phyloP scores from a whole-genome alignment of 768 basidiomycete species.

The Boletus speciosus region DNA sequence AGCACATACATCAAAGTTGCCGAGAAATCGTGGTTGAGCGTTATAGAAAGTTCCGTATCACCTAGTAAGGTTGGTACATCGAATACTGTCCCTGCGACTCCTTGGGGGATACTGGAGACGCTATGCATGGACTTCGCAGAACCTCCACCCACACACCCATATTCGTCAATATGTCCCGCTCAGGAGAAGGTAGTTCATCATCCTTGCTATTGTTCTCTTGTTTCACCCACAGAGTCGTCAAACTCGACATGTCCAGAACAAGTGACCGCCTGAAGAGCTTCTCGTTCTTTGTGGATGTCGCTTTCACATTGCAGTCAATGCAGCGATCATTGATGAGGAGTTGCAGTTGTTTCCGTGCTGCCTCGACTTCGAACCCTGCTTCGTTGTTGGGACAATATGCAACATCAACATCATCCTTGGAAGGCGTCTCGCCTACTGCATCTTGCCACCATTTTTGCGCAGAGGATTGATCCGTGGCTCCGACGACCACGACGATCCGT shows the following conservation, averaged over 20 bases:
- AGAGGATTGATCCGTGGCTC: slow-evolving; percentile 8
- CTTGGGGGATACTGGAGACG: not conserved
- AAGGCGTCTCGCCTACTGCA: not conserved
- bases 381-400: slow-evolving; percentile 5
- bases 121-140: not conserved
- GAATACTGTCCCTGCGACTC: not conserved
- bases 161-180: slow-evolving; percentile 19
- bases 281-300: slow-evolving; percentile 2
- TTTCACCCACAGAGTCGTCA: slow-evolving; percentile 10
- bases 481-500: slow-evolving; percentile 22
- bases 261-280: slow-evolving; percentile 14
- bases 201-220: slow-evolving; percentile 1
- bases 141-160: slow-evolving; percentile 16
- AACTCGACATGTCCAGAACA: slow-evolving; percentile 10
- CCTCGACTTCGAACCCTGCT: not conserved
- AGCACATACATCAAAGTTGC: not conserved
- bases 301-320: slow-evolving; percentile 18
- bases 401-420: slow-evolving; percentile 8
- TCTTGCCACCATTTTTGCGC: slow-evolving; percentile 25
- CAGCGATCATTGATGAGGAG: slow-evolving; percentile 19
- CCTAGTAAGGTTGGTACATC: not conserved
- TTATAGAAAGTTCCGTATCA: not conserved
- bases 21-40: not conserved
- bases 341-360: slow-evolving; percentile 6
- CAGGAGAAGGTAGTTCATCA: not conserved